These are phyloP conservation scores for Solanum raphanifolium DNA, from an alignment of 257 asterid species.

Conservation along the genomic window DNA sequence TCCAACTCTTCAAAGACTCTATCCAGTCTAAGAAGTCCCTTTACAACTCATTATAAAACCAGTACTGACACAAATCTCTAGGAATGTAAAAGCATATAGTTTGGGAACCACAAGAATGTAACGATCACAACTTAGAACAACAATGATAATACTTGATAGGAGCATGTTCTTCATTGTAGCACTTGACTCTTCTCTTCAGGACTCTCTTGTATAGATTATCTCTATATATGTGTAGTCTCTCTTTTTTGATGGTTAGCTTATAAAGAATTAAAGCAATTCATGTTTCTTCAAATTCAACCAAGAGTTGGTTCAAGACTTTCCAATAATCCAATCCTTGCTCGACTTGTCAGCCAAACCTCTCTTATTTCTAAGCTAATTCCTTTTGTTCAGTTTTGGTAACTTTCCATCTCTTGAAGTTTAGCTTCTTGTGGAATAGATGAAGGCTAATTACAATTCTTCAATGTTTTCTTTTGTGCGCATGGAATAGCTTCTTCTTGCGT, in stretches of 20 bases:
- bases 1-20: background rate
- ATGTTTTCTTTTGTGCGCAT: background rate
- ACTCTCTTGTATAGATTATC: background rate
- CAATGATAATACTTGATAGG: background rate
- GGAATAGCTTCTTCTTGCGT: background rate
- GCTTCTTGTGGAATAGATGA: background rate
- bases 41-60: background rate
- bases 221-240: background rate
- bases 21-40: background rate
- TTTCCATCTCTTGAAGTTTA: background rate
- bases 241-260: background rate
- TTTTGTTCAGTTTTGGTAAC: background rate
- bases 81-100: background rate
- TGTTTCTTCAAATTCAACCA: background rate
- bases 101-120: background rate
- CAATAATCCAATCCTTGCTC: background rate
- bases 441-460: background rate
- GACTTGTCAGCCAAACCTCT: background rate
- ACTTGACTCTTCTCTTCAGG: background rate
- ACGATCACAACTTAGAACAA: background rate
- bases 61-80: background rate
- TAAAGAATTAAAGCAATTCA: background rate
- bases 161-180: background rate
- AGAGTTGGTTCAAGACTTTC: background rate
- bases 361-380: background rate